Percentiles rank a stretch among this genome's conserved stretches.
phyloP scores from a whole-genome alignment of 2,329 filamentous ascomycete genomes.

The Exophiala dermatitidis region DNA sequence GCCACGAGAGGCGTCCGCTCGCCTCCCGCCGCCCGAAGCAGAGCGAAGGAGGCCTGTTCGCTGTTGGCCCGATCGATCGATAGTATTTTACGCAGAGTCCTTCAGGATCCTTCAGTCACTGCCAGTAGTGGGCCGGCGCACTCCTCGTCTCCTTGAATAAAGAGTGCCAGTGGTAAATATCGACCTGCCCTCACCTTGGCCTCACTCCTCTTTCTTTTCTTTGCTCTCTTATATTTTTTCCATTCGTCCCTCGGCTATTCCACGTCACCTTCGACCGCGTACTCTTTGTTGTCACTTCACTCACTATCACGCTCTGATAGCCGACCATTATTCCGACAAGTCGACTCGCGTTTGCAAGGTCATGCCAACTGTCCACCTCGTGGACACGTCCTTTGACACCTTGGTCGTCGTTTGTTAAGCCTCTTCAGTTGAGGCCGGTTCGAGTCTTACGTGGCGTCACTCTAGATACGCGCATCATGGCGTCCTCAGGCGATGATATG shows the following conservation, averaged over 20 bases:
- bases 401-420: not conserved
- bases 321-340: slow-evolving; percentile 22
- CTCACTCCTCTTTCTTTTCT: slow-evolving; percentile 17
- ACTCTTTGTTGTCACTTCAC: not conserved
- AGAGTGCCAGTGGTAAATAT: not conserved
- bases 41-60: no score
- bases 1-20: not conserved
- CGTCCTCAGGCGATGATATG: slow-evolving; percentile 72
- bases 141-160: not conserved
- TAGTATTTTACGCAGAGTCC: no score
- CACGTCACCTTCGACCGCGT: not conserved
- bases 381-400: slow-evolving; percentile 17
- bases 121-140: not conserved
- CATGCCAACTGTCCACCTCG: slow-evolving; percentile 20
- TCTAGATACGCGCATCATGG: slow-evolving; percentile 39
- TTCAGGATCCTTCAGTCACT: no score
- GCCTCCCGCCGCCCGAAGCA: no score
- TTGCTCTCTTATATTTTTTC: slow-evolving; percentile 17
- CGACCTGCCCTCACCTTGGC: not conserved
- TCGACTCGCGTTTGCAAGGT: slow-evolving; percentile 17
- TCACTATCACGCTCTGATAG: not conserved
- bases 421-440: slow-evolving; percentile 23
- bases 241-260: slow-evolving; percentile 3
- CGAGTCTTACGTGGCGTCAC: slow-evolving; percentile 31
- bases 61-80: not conserved